These are phyloP conservation scores for Eimeria necatrix DNA, from an alignment of 169 alveolate species.

Conservation along the genomic window DNA sequence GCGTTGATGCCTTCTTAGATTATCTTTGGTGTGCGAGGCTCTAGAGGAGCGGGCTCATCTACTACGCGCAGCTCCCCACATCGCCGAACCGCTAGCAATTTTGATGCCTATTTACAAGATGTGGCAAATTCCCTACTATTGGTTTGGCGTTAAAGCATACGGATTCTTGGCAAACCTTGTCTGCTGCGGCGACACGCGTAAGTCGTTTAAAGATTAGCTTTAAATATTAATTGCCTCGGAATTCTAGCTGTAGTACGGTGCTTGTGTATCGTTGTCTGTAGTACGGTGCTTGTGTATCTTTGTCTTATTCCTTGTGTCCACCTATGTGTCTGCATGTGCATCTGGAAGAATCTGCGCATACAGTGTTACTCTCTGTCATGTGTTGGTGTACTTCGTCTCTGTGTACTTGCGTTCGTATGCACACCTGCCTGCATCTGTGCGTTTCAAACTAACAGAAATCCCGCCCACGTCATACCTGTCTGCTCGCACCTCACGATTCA, in stretches of 20 bases:
- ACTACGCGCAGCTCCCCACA: slow-evolving; percentile 92
- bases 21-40: slow-evolving; percentile 93
- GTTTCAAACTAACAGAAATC: slow-evolving; percentile 81
- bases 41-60: slow-evolving; percentile 95
- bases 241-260: background rate
- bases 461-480: slow-evolving; percentile 87
- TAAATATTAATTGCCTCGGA: too few relatives aligned
- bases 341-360: background rate
- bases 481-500: slow-evolving; percentile 80
- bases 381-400: background rate
- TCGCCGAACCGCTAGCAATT: slow-evolving; percentile 92
- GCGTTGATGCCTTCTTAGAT: background rate
- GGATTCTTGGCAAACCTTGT: slow-evolving; percentile 92
- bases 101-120: slow-evolving; percentile 92
- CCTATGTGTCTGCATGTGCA: background rate
- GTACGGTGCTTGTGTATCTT: background rate
- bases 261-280: background rate
- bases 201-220: too few relatives aligned
- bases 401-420: background rate
- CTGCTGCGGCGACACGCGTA: slow-evolving; percentile 88
- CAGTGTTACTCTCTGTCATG: background rate
- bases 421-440: background rate
- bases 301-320: background rate
- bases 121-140: slow-evolving; percentile 93
- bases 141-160: slow-evolving; percentile 92